Percentiles rank a stretch among this genome's conserved stretches.
These are phyloP conservation scores for Trichophyton rubrum DNA, from an alignment of 2,329 filamentous ascomycete species.

Conservation along the genomic window DNA sequence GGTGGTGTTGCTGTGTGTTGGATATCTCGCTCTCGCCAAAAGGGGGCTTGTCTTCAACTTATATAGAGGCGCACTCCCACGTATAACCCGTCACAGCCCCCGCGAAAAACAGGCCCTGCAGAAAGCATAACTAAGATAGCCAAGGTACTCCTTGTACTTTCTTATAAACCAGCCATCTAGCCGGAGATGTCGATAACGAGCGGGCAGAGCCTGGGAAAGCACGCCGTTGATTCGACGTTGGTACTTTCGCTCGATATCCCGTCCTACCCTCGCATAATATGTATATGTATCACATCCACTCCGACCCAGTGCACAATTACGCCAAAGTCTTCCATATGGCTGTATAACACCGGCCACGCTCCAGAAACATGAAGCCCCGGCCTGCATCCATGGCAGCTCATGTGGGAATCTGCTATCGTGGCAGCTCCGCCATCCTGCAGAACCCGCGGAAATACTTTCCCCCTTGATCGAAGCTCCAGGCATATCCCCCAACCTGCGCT, in stretches of 20 bases:
- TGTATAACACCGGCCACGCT: neutral
- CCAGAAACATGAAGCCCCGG: neutral
- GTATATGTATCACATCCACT: neutral
- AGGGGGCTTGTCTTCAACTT: neutral
- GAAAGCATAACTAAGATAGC: neutral
- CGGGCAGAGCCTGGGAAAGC: neutral
- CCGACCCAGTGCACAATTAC: neutral
- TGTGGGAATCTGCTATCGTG: neutral
- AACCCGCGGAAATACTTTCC: neutral
- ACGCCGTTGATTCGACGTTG: neutral
- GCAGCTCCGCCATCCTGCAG: neutral
- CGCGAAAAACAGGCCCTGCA: neutral
- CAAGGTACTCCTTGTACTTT: neutral
- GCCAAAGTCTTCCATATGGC: neutral
- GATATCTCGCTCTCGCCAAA: neutral
- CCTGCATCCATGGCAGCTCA: neutral
- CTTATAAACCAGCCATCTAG: neutral
- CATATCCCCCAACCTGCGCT: neutral
- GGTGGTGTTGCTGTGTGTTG: too few relatives aligned
- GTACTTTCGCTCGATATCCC: neutral
- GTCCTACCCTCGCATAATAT: neutral
- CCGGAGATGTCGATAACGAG: neutral
- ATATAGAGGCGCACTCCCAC: neutral
- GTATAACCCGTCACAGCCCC: neutral
- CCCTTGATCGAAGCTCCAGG: constrained; percentile 1